A percentile compares a stretch with the other conserved stretches of the same genome.
phyloP scores from a whole-genome alignment of 306 rosid species.

The Corylus americana region DNA sequence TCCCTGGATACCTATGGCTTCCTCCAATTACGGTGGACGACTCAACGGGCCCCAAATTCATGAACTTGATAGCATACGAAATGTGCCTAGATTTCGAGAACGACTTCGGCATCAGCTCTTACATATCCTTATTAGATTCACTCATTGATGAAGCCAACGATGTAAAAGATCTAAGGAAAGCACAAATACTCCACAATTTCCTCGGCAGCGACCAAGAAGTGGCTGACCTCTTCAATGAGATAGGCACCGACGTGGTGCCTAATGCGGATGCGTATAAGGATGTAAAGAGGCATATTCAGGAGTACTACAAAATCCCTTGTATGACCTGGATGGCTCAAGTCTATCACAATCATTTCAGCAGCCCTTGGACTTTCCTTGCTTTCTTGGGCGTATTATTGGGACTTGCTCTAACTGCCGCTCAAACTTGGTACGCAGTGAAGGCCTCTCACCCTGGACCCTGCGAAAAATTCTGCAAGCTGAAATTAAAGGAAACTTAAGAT shows the following conservation, averaged over 20 bases:
- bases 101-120: constrained; percentile 23
- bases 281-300: background rate
- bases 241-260: constrained; percentile 31
- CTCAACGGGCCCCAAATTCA: constrained; percentile 1
- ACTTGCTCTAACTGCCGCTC: too few relatives aligned
- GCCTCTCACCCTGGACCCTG: too few relatives aligned
- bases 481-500: too few relatives aligned
- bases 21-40: background rate
- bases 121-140: constrained; percentile 27
- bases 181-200: constrained; percentile 20
- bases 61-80: constrained; percentile 32
- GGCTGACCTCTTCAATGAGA: constrained; percentile 37
- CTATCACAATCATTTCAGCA: constrained; percentile 22
- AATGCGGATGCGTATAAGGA: accelerated
- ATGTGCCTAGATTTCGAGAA: constrained; percentile 20
- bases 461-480: too few relatives aligned
- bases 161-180: constrained; percentile 23
- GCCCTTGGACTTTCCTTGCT: constrained; percentile 3
- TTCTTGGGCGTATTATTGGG: too few relatives aligned
- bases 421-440: too few relatives aligned
- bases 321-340: constrained; percentile 34
- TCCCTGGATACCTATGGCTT: background rate
- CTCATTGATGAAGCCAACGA: constrained; percentile 40
- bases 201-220: constrained; percentile 48
- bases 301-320: background rate